Conservation (phyloP, 805 yeast species). For the baker's yeast (Saccharomyces cerevisiae) region DNA sequence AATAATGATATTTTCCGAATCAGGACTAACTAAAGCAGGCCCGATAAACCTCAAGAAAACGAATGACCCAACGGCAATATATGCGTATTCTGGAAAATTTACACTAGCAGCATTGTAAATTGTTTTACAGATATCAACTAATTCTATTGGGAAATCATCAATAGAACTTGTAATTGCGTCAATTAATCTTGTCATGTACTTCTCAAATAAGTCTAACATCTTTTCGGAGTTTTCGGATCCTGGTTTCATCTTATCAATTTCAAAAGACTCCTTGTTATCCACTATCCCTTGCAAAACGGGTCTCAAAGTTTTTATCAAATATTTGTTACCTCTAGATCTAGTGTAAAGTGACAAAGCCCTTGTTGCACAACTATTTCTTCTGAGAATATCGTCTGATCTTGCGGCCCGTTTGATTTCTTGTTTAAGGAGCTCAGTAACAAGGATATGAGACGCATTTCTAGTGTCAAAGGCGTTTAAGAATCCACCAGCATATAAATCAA, state of each 20-base stretch:
- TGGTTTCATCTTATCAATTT: constrained; percentile 45
- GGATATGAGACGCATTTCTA: constrained; percentile 31
- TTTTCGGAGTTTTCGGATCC: constrained; percentile 33
- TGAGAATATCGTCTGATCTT: constrained; percentile 58
- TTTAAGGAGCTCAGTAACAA: constrained; percentile 45
- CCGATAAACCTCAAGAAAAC: constrained; percentile 69
- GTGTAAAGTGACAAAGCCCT: constrained; percentile 64
- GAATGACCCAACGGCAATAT: constrained; percentile 73
- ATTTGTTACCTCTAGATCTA: constrained; percentile 49
- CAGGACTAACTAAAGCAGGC: constrained; percentile 92
- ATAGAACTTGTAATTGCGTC: constrained; percentile 48
- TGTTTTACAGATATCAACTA: constrained; percentile 59
- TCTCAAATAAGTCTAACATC: constrained; percentile 41
- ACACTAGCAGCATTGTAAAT: constrained; percentile 46
- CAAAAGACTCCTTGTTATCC: constrained; percentile 44
- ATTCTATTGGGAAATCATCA: constrained; percentile 54
- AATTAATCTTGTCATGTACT: constrained; percentile 46
- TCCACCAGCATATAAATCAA: constrained; percentile 59
- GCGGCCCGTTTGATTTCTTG: constrained; percentile 53
- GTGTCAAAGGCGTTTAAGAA: constrained; percentile 44
- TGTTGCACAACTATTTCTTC: constrained; percentile 75
- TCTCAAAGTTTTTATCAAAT: constrained; percentile 42
- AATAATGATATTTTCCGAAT: constrained; percentile 33
- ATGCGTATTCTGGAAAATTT: constrained; percentile 55
- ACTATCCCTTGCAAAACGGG: constrained; percentile 50